These are phyloP conservation scores for Drechmeria coniospora DNA, from an alignment of 2,329 filamentous ascomycete species.

Conservation along the genomic window DNA sequence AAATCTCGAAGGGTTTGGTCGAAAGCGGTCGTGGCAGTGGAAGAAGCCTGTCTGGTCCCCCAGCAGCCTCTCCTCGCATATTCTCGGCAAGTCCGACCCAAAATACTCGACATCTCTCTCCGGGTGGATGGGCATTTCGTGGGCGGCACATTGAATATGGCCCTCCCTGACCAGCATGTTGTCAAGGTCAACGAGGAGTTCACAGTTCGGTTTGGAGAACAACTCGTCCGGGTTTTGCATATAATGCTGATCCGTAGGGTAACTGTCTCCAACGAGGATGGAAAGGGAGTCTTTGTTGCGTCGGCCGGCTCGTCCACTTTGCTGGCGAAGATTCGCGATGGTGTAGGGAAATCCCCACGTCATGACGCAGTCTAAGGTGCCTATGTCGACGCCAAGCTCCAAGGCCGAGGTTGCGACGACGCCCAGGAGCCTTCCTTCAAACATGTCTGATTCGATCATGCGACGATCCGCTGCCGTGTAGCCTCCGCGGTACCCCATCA, in stretches of 20 bases:
- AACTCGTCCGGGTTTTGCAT: conserved; percentile 94
- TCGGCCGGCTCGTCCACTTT: conserved; percentile 82
- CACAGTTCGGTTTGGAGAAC: conserved; percentile 79
- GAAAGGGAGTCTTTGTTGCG: conserved; percentile 88
- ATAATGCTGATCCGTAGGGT: conserved; percentile 85
- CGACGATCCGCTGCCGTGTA: conserved; percentile 86
- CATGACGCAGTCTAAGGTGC: conserved; percentile 81
- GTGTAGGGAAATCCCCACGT: conserved; percentile 93
- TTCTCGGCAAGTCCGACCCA: conserved; percentile 51
- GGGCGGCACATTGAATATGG: conserved; percentile 87
- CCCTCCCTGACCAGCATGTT: conserved; percentile 88
- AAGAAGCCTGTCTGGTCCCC: conserved; percentile 69
- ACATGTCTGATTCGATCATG: conserved; percentile 89
- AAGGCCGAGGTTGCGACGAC: conserved; percentile 89
- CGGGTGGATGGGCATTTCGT: conserved; percentile 83
- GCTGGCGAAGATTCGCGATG: conserved; percentile 85
- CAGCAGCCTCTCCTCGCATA: conserved; percentile 60
- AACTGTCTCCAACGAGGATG: conserved; percentile 75
- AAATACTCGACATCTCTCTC: conserved; percentile 67
- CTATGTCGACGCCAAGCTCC: conserved; percentile 90
- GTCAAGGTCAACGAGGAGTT: conserved; percentile 78
- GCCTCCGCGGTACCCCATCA: conserved; percentile 92
- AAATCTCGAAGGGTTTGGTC: conserved; percentile 66
- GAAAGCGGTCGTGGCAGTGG: conserved; percentile 78
- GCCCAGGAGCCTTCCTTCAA: conserved; percentile 81